These are phyloP conservation scores for Bryoglossum gracile DNA, from an alignment of 495 filamentous ascomycete species.

Conservation along the genomic window DNA sequence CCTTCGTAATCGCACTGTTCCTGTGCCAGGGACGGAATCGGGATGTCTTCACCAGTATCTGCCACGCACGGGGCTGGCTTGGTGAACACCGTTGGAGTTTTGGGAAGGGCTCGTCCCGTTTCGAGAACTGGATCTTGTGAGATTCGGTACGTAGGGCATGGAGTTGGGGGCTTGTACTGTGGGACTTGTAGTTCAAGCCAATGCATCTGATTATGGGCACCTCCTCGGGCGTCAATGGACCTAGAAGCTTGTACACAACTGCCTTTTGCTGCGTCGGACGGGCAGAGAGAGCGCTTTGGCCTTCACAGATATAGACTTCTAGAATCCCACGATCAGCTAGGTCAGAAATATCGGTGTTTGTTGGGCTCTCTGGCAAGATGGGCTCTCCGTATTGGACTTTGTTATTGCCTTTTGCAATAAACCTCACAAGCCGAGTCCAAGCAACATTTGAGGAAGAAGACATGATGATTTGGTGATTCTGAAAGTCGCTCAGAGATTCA, in stretches of 20 bases:
- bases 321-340: not conserved
- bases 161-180: slow-evolving; percentile 26
- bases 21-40: slow-evolving; percentile 42
- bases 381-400: not conserved
- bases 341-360: not conserved
- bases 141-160: too few relatives aligned
- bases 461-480: too few relatives aligned
- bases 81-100: slow-evolving; percentile 42
- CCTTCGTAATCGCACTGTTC: slow-evolving; percentile 45
- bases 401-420: not conserved
- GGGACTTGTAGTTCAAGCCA: slow-evolving; percentile 34
- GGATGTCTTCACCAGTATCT: not conserved
- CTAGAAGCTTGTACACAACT: too few relatives aligned
- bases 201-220: slow-evolving; percentile 34
- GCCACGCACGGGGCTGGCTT: slow-evolving; percentile 23
- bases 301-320: not conserved
- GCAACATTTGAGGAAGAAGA: not conserved
- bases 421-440: not conserved
- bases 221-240: slow-evolving; percentile 27
- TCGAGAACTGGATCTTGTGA: slow-evolving; percentile 46
- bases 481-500: not conserved
- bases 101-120: slow-evolving; percentile 38
- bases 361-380: not conserved
- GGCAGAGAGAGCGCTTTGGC: not conserved
- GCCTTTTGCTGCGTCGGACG: not conserved